Conservation (phyloP, 257 asterid species). For the Solanum megistacrolobum region DNA sequence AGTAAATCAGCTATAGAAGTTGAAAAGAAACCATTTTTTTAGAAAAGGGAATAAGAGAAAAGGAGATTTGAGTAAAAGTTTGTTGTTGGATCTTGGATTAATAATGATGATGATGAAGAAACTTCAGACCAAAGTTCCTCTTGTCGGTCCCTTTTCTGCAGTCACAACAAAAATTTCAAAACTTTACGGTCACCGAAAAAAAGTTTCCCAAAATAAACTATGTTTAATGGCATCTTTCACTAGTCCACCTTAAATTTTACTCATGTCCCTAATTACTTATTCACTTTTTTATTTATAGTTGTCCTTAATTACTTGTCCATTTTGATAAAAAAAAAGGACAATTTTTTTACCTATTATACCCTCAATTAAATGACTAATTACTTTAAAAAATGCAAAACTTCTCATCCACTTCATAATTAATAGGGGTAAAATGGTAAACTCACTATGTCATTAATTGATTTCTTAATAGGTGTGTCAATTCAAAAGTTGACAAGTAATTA, state of each 20-base stretch:
- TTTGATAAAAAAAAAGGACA: accelerated
- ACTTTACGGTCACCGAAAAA: neutral
- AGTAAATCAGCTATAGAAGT: neutral
- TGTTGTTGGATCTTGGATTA: neutral
- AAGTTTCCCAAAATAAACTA: neutral
- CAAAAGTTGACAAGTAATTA: no score
- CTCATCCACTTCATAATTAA: no score
- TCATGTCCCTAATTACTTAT: accelerated
- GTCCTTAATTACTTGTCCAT: accelerated
- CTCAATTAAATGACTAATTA: no score
- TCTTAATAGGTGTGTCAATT: no score
- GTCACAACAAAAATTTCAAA: neutral
- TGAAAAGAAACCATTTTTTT: neutral
- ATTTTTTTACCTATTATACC: no score
- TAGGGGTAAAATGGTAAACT: no score
- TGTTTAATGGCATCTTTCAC: neutral
- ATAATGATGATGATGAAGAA: neutral
- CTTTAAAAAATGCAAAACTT: no score
- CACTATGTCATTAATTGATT: no score
- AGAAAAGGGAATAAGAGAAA: neutral
- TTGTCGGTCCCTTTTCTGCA: neutral
- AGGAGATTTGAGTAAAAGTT: neutral
- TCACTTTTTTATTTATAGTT: accelerated
- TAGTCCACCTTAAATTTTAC: neutral
- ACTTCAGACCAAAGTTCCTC: neutral